Percentiles rank a stretch among this genome's conserved stretches.
Evolutionary conservation across 2,329 filamentous ascomycete genomes (phyloP).

Genomic region (Plenodomus tracheiphilus): DNA sequence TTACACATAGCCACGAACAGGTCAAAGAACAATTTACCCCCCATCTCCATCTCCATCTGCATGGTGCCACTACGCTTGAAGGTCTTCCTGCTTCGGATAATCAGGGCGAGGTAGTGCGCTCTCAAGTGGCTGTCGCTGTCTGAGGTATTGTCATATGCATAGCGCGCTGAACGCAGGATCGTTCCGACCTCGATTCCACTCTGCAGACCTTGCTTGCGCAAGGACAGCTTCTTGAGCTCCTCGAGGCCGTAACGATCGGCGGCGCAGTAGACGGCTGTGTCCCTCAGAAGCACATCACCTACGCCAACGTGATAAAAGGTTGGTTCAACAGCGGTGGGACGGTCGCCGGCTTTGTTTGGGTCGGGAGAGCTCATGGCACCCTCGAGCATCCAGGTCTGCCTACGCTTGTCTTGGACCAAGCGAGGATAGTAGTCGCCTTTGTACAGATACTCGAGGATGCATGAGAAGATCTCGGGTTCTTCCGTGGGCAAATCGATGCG

Average conservation of each 20-base stretch:
- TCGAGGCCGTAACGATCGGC: slow-evolving; percentile 89
- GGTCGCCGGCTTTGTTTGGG: slow-evolving; percentile 58
- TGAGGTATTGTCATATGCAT: slow-evolving; percentile 93
- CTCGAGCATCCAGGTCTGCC: slow-evolving; percentile 88
- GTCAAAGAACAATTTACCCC: slow-evolving; percentile 95
- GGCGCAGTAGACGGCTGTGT: slow-evolving; percentile 93
- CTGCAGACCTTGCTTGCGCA: slow-evolving; percentile 94
- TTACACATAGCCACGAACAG: slow-evolving; percentile 98
- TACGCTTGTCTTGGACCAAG: slow-evolving; percentile 82
- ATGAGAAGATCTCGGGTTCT: slow-evolving; percentile 92
- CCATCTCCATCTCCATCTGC: slow-evolving; percentile 97
- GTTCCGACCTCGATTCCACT: slow-evolving; percentile 88
- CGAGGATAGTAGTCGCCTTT: slow-evolving; percentile 95
- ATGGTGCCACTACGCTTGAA: slow-evolving; percentile 98
- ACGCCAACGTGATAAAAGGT: slow-evolving; percentile 77
- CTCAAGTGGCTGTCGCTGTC: slow-evolving; percentile 90
- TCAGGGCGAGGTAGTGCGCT: slow-evolving; percentile 95
- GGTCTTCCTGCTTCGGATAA: slow-evolving; percentile 95
- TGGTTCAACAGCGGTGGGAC: slow-evolving; percentile 64
- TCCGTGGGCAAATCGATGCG: slow-evolving; percentile 76
- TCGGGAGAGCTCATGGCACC: slow-evolving; percentile 63
- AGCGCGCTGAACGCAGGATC: slow-evolving; percentile 89
- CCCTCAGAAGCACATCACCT: slow-evolving; percentile 78
- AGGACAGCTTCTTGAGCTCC: slow-evolving; percentile 85
- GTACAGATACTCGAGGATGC: slow-evolving; percentile 94